A percentile compares a stretch with the other conserved stretches of the same genome.
phyloP scores from a whole-genome alignment of 1,139 yeast genomes.

The Kazachstania sp. region DNA sequence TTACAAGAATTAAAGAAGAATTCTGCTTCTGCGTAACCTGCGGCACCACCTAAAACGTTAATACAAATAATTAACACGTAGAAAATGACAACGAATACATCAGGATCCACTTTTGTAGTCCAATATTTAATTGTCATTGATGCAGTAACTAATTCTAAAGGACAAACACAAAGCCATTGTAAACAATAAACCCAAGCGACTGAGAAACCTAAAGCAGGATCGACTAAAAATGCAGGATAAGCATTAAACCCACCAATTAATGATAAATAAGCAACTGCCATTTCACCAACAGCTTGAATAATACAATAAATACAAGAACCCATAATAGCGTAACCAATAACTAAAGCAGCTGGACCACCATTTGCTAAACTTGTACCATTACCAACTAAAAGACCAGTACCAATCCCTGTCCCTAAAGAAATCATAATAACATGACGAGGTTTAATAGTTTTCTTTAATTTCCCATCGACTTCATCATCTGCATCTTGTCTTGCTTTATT shows the following conservation, averaged over 20 bases:
- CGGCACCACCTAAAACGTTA: slow-evolving; percentile 64
- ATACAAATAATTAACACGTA: slow-evolving; percentile 48
- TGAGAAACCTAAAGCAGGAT: slow-evolving; percentile 70
- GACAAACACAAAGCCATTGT: slow-evolving; percentile 71
- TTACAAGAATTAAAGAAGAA: slow-evolving; percentile 52
- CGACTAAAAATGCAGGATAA: slow-evolving; percentile 55
- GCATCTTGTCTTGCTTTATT: no score
- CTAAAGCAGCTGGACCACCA: slow-evolving; percentile 74
- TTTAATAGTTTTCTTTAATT: slow-evolving; percentile 41
- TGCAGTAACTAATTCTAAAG: slow-evolving; percentile 71
- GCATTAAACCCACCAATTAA: slow-evolving; percentile 70
- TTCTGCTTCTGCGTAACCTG: slow-evolving; percentile 71
- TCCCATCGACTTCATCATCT: slow-evolving; percentile 13
- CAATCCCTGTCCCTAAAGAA: slow-evolving; percentile 78
- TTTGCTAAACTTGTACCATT: slow-evolving; percentile 56
- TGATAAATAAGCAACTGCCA: slow-evolving; percentile 63
- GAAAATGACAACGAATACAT: slow-evolving; percentile 60
- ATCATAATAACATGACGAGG: slow-evolving; percentile 53
- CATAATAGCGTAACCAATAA: slow-evolving; percentile 57
- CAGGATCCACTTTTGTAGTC: slow-evolving; percentile 53
- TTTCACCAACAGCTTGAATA: slow-evolving; percentile 75
- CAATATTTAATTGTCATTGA: slow-evolving; percentile 62
- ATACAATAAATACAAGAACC: slow-evolving; percentile 63
- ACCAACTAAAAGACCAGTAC: slow-evolving; percentile 69
- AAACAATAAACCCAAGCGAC: slow-evolving; percentile 75